Base-by-base conservation (phyloP, 2,329 filamentous ascomycete species). In the Paramyrothecium roridum region DNA sequence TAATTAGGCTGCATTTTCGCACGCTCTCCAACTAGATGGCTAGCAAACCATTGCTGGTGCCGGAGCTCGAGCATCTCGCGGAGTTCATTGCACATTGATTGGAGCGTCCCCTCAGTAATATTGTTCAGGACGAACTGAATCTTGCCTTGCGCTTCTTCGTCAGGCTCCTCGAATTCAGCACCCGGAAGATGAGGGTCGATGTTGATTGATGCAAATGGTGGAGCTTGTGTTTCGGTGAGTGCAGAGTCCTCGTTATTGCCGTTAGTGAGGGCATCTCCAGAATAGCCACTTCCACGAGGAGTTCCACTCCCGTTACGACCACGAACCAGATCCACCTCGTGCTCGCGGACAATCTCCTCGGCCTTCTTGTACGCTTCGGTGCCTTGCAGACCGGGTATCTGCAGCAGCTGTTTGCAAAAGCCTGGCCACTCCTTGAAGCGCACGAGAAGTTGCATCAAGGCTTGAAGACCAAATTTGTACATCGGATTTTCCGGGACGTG, bases 1-100 rank as follows among this genome's bases (percentile, higher is more conserved):
- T 96, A 98, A 71, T 99, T 99, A 7, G 93, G 93, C 69, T 99
- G 93, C 79, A 96, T 88, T 73, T 97, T 98, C 33, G 93, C 96
- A 48, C 96, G 91, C 69, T 97, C 91, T 67, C 97, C 93, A 3
- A 99, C 95, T 11, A 99, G 80, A 67, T 98, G 96, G 50, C 87
- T 87, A 8, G 96, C 95, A 67, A 99, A 99, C 95, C 95, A 99
- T 67, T 96, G 91, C 65, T 96, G 90, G 69, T 97, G 89, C 62
- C 87, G 86, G 53, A 89, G 84, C 52, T 91, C 86, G 50, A 99
- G 76, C 48, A 90, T 85, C 43, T 91, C 87, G 51, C 85, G 87
- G 40, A 99, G 82, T 62, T 97, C 92, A 53, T 82, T 81, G 65
- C 93, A 88, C 73, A 97, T 97, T 45, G 88, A 82, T 52, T 90